phyloP scores from a whole-genome alignment of 225 moss, liverwort and hornwort species.

The Straminergon stramineum region DNA sequence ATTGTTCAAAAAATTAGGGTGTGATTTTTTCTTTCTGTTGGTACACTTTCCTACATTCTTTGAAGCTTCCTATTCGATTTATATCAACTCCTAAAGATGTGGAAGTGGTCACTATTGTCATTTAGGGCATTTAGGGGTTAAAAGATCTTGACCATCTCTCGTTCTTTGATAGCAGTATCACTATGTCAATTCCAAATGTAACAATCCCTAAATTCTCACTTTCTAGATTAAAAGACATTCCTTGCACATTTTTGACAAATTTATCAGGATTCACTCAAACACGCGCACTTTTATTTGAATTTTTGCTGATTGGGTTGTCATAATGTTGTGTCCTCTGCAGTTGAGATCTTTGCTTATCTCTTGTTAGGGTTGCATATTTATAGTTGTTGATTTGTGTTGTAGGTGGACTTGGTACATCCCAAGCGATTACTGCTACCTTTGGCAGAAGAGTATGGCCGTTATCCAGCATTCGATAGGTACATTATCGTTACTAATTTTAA shows the following conservation, averaged over 20 bases:
- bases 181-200: not conserved
- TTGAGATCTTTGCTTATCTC: not conserved
- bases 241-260: not conserved
- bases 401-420: slow-evolving; percentile 78
- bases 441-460: slow-evolving; percentile 68
- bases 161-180: not conserved
- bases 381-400: not conserved
- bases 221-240: not conserved
- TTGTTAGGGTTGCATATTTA: not conserved
- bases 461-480: slow-evolving; percentile 80
- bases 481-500: not conserved
- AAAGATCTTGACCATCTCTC: not conserved
- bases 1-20: too few relatives aligned
- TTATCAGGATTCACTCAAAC: not conserved
- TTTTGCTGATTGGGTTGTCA: not conserved
- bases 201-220: not conserved
- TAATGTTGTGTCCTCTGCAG: not conserved
- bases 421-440: slow-evolving; percentile 82
- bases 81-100: not conserved
- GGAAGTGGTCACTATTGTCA: not conserved
- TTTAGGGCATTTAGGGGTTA: not conserved
- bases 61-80: not conserved
- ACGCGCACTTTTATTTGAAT: not conserved
- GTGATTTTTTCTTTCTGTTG: not conserved
- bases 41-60: not conserved